A percentile compares a stretch with the other conserved stretches of the same genome.
Conservation (phyloP, 768 basidiomycete species). For the Lactarius vividus region DNA sequence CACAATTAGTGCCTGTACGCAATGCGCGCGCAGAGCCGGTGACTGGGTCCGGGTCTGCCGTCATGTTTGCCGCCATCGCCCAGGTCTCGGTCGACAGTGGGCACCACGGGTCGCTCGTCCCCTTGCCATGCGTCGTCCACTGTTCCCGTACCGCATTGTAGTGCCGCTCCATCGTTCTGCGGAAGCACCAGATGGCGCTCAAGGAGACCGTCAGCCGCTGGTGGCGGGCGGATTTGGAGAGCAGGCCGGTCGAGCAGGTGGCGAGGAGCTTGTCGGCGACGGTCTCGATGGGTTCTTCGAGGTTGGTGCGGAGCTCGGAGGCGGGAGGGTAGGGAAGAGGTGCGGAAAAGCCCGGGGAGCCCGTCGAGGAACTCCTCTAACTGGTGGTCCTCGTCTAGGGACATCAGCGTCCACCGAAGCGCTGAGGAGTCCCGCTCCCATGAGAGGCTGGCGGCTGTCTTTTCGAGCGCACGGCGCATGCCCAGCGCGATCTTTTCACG, state of each 20-base stretch:
- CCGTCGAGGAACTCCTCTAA: conserved; percentile 17
- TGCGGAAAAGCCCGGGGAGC: conserved; percentile 13
- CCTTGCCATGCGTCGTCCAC: background rate
- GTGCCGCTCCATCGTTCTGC: background rate
- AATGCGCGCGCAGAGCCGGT: conserved; percentile 15
- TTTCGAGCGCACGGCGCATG: conserved; percentile 18
- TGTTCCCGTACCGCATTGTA: conserved; percentile 9
- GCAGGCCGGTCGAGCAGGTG: conserved; percentile 14
- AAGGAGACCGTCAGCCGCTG: conserved; percentile 16
- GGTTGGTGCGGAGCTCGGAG: background rate
- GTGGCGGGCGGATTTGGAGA: conserved; percentile 1
- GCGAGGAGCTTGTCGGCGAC: conserved; percentile 5
- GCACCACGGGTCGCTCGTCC: conserved; percentile 13
- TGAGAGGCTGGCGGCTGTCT: background rate
- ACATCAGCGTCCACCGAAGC: conserved; percentile 12
- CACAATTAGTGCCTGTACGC: conserved; percentile 11
- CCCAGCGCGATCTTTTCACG: conserved; percentile 2
- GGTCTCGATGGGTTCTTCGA: background rate
- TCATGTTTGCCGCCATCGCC: conserved; percentile 5
- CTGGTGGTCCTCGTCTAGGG: conserved; percentile 19
- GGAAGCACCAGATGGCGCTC: conserved; percentile 17
- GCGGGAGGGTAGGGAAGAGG: background rate
- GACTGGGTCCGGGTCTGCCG: background rate
- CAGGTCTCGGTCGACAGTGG: conserved; percentile 14
- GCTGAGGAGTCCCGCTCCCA: conserved; percentile 5